Evolutionary conservation across 768 basidiomycete genomes (phyloP), one percentile per base, ranked within the genome.

Genomic region (Suillus brevipes): DNA sequence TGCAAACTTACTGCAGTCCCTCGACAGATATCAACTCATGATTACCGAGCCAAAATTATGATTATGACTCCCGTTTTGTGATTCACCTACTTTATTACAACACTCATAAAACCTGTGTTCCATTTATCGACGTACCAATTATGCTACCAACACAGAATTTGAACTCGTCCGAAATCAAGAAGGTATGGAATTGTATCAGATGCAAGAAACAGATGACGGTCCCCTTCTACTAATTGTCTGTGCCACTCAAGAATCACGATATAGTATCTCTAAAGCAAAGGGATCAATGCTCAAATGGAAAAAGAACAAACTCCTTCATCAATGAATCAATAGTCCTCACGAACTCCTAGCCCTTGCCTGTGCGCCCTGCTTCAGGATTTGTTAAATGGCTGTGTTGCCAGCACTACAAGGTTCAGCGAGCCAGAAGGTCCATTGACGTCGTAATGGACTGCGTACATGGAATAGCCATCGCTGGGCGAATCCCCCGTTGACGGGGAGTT

Each of bases 401-500:
- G 57, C 57, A 58, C 57, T 58, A 58, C 18, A 28, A 28, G 4
- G 5, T 28, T 40, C 38, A 40, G 18, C 40, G 38, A 58, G 38
- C 38, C 3, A 18, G 9, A 6, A 5, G 20, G 10, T 58, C 9
- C 18, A 18, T 58, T 25, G 5, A 28, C 6, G 10, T 18, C 25
- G 40, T 23, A 58, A 40, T 7, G 38, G 18, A 12, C 16, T 34
- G 59, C 78, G 50, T 42, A 78, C 76, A 64, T 78, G 49, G 80
- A 79, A 68, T 89, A 89, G 71, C 89, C 89, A 74, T 90, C 89
- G 60, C 87, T 86, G 25, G 89, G 89, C 3, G 87, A 85, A 18
- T 78, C 63, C 7, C 84, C 86, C 4, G 82, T 83, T 23, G 71
- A 75, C 71, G 18, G 66, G 34, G 76, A 28, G 28, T 71, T 66